Evolutionary conservation across 805 yeast species (phyloP), one percentile per base, ranked within the genome.

Genomic region (Novakomyces olei): DNA sequence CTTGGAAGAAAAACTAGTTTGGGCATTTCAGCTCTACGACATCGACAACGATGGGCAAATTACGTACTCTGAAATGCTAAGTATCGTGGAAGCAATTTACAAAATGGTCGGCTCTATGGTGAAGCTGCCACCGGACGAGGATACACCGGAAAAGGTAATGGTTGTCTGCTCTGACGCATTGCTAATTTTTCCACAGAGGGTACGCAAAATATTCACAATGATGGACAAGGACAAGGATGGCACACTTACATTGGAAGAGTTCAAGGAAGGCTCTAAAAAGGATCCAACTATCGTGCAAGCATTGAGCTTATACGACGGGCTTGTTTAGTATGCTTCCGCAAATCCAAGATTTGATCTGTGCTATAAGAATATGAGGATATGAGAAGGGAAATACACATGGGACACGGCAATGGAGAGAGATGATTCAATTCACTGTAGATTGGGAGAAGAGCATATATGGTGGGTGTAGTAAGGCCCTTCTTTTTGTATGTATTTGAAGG

Each of bases 81-180:
- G 67, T 2, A 79, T 88, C 27, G 77, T 81, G 4, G 61, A 66
- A 19, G 74, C 95, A 20, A 77, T 85, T 22, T 85, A 88, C 52
- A 77, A 76, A 51, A 83, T 88, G 96, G 75, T 85, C 37, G 99
- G 96, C 1, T 66, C 83, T 1, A 80, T 83, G 85, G 92, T 83
- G 37, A 71, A 71, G 39, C 60, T 81, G 33, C 77, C 79, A 14
- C 85, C 72, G 15, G 94, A 83, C 47, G 96, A 83, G 44, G 67
- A 71, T 29, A 81, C 96, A 0, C 96, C 98, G 0, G 94, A 83
- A 45, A 58, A 71, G 41, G 45, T 42, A 32, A 4, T 37, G 26
- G 18, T 14, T 23, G 4, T 27, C 15, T 7, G 15, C n/a, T 10
- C 15, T n/a, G 5, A 19, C 26, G 3, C 14, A n/a, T 15, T 14